Evolutionary conservation across 108 stramenopile species (phyloP).

Genomic region (Fragilaria radians): DNA sequence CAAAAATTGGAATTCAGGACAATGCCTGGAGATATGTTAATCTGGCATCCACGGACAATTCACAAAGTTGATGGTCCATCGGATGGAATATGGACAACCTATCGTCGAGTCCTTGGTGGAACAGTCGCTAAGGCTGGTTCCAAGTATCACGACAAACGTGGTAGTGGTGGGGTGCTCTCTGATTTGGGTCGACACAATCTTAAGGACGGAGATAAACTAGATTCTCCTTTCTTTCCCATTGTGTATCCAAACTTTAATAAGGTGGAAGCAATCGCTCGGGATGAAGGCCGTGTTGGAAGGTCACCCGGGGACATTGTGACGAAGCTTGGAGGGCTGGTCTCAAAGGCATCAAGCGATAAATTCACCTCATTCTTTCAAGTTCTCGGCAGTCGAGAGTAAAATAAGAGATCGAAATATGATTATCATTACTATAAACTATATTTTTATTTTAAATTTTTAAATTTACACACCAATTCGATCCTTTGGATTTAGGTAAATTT

Average conservation of each 20-base stretch:
- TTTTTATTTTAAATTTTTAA: too few relatives aligned
- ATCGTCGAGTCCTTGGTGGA: constrained; percentile 83
- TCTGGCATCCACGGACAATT: constrained; percentile 91
- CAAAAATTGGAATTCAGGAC: constrained; percentile 67
- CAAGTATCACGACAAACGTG: constrained; percentile 76
- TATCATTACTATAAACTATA: too few relatives aligned
- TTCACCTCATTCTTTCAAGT: constrained; percentile 84
- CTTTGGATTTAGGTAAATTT: too few relatives aligned
- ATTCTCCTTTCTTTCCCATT: constrained; percentile 77
- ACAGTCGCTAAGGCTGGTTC: constrained; percentile 74
- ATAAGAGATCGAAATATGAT: too few relatives aligned
- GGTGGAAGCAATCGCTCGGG: constrained; percentile 51
- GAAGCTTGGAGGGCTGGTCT: constrained; percentile 79
- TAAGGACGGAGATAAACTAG: constrained; percentile 52
- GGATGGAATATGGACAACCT: constrained; percentile 85
- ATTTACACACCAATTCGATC: too few relatives aligned
- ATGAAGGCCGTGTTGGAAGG: constrained; percentile 71
- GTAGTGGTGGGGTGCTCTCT: constrained; percentile 78
- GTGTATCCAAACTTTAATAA: constrained; percentile 70
- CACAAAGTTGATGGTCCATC: constrained; percentile 90
- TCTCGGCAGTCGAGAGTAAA: constrained; percentile 46
- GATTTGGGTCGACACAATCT: constrained; percentile 83
- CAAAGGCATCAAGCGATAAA: constrained; percentile 73
- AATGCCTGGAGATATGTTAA: constrained; percentile 87
- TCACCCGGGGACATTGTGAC: constrained; percentile 64